Evolutionary conservation across 441 rosid species (phyloP), one percentile per base, ranked within the genome.

Genomic region (Gossypium laxum): DNA sequence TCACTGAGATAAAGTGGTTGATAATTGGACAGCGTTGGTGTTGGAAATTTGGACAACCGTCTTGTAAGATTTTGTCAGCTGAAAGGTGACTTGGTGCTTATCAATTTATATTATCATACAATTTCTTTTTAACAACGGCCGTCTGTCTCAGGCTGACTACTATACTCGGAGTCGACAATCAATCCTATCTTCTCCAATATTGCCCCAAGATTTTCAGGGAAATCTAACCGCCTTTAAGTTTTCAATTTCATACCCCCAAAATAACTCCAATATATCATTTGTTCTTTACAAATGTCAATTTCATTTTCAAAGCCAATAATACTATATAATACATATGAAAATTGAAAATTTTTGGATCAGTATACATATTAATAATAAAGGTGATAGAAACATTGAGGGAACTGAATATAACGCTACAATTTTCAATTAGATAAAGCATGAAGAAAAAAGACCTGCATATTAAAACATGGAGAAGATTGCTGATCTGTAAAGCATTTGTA

Each of bases 21-120:
- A 69, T 73, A 55, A 69, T 73, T 73, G 47, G 71, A 69, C 61
- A 30, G 10, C 10, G 18, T 1, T 17, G n/a, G 30, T 64, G 68
- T 26, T 48, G 50, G 59, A 76, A 68, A 54, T 30, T 64, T 72
- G 30, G 24, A 34, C 55, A 72, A 24, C 28, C 15, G 22, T 48
- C 58, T 5, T 4, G 15, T 0, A 11, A 68, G 7, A n/a, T 60
- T 52, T 59, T 65, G 70, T 59, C 73, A 69, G 19, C 62, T 63
- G 77, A 77, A 22, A 22, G 55, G 72, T 73, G 74, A 77, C 76
- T 32, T 63, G 34, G 74, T 55, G 71, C 77, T 73, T 73, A 73
- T 77, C 74, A 63, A 2, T 30, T 76, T 38, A 38, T 7, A 38
- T 38, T 30, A 50, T 57, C 10, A 12, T n/a, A 21, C 1, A 24